These are phyloP conservation scores for Fusarium foetens DNA, from an alignment of 2,329 filamentous ascomycete genomes.

Conservation along the genomic window DNA sequence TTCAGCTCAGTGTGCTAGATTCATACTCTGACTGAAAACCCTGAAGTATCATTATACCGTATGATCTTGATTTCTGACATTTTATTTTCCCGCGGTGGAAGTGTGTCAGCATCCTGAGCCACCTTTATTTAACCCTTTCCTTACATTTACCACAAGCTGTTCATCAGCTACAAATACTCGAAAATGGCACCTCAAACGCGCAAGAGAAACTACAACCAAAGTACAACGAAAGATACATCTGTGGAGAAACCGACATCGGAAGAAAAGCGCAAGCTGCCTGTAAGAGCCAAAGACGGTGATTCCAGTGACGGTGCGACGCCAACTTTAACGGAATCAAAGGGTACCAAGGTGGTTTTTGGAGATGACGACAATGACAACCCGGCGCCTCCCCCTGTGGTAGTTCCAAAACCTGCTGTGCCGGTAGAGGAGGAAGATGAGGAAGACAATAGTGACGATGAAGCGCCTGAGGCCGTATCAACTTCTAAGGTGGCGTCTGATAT, in stretches of 20 bases:
- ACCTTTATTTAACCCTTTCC: neutral
- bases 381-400: conserved; percentile 6
- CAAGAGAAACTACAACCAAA: conserved; percentile 47
- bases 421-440: conserved; percentile 49
- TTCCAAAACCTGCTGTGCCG: conserved; percentile 22
- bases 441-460: conserved; percentile 62
- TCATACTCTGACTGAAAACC: neutral
- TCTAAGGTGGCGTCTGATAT: conserved; percentile 58
- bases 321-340: conserved; percentile 31
- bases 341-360: conserved; percentile 49
- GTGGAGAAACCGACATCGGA: conserved; percentile 20
- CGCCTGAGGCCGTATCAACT: conserved; percentile 69
- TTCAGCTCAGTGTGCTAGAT: conserved; percentile 1
- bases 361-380: conserved; percentile 46
- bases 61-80: too few relatives aligned
- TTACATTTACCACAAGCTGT: neutral
- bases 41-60: too few relatives aligned
- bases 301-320: conserved; percentile 1
- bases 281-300: conserved; percentile 49
- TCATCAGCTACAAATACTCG: conserved; percentile 13
- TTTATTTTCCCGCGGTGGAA: neutral
- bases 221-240: conserved; percentile 14
- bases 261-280: conserved; percentile 47
- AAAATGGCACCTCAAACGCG: conserved; percentile 44
- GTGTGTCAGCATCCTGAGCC: neutral